These are phyloP conservation scores for Morella rubra DNA, from an alignment of 306 rosid species.

Conservation along the genomic window DNA sequence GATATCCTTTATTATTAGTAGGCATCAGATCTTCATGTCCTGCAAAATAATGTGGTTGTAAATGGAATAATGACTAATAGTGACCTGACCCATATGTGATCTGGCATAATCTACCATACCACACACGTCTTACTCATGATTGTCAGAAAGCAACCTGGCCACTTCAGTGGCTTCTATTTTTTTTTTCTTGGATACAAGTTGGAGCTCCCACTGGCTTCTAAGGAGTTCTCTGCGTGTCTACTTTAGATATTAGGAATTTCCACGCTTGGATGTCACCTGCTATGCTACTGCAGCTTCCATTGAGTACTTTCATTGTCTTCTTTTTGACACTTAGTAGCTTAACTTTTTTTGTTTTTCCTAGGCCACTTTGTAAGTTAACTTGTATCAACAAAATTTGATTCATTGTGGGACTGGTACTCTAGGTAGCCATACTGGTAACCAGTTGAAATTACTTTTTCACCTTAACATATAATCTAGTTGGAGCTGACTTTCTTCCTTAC, in stretches of 20 bases:
- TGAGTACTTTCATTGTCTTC: not conserved
- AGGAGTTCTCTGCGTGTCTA: not conserved
- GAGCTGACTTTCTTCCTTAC: not conserved
- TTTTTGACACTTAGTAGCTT: not conserved
- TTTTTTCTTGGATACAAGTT: not conserved
- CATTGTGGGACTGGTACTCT: not conserved
- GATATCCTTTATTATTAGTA: no score
- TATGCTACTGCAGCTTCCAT: not conserved
- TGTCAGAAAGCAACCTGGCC: not conserved
- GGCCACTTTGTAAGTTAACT: no score
- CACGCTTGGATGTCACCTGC: not conserved
- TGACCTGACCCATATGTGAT: not conserved
- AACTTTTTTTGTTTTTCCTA: no score
- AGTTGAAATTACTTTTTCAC: conserved; percentile 3
- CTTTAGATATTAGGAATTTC: not conserved
- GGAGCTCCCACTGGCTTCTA: not conserved
- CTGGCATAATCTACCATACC: not conserved
- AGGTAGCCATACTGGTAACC: not conserved
- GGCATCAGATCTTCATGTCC: no score
- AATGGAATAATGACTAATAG: not conserved
- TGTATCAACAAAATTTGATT: not conserved
- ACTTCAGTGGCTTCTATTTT: not conserved
- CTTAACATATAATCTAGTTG: not conserved
- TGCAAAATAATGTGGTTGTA: not conserved
- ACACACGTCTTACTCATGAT: not conserved